Base-by-base conservation (phyloP, 495 filamentous ascomycete species). In the Rusavskia elegans region DNA sequence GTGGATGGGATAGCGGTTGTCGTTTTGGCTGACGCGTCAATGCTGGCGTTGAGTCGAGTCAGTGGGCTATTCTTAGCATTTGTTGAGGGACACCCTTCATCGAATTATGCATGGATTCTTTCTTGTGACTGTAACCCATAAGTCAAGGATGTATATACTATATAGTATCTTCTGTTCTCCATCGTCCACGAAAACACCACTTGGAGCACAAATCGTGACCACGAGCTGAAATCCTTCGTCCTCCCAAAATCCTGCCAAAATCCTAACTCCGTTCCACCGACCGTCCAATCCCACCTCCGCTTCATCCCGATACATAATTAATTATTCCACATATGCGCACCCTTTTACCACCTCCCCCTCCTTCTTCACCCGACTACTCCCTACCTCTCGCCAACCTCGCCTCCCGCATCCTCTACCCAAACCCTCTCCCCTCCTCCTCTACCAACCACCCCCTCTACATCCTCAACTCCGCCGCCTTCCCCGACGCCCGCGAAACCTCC, bases 391-490 rank as follows among this genome's bases (percentile, higher is more conserved):
- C 70, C 16, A 52, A 55, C 19, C 53, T 67, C 17, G 72, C 72
- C 6, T 57, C 63, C 5, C 63, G 61, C 44, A 75, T 77, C 53
- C 64, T 79, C 40, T 79, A 73, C 53, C 68, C 66, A 13, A 75
- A 72, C 4, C 76, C 76, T 0, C 58, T 69, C 23, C 67, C 69
- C 30, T 73, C 72, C 2, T 56, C 58, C 32, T 61, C 62, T 16
- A 61, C 62, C 16, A 66, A 69, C 9, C 66, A 71, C 7, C 72
- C 75, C 9, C 52, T 78, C 52, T 71, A 72, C 60, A 66, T 78
- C 16, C 68, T 79, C 45, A 75, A 74, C 54, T 71, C 73, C 3
- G 72, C 72, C n/a, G 77, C 71, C 13, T 71, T 79, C 48, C 75
- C 75, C 9, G 74, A 77, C 48, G 62, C 71, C 13, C 65, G 58